Evolutionary conservation across 1,284 basidiomycete genomes (phyloP).

Genomic region (Phlebopus sp.): DNA sequence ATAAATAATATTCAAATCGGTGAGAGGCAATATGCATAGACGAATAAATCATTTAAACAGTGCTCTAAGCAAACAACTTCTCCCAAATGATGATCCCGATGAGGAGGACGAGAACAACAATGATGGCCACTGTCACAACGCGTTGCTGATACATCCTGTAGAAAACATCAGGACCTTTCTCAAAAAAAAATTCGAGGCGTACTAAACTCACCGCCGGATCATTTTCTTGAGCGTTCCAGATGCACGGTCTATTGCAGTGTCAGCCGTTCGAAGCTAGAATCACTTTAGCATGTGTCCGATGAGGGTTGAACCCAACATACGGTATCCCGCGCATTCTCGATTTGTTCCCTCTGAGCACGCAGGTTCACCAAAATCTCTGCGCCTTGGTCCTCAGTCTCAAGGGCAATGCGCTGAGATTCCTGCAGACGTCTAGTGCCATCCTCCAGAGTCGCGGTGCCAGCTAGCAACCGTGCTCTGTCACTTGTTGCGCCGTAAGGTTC

Average conservation of each 20-base stretch:
- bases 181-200: constrained; percentile 1
- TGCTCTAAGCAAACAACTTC: constrained; percentile 49
- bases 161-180: constrained; percentile 24
- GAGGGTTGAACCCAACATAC: constrained; percentile 42
- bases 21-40: constrained; percentile 7
- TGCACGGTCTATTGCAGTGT: constrained; percentile 69
- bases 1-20: constrained; percentile 29
- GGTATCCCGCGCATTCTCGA: constrained; percentile 90
- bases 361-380: constrained; percentile 89
- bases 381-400: constrained; percentile 96
- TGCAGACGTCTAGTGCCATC: constrained; percentile 81
- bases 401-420: constrained; percentile 88
- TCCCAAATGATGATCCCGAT: constrained; percentile 72
- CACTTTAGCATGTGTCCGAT: constrained; percentile 8
- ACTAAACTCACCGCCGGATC: constrained; percentile 61
- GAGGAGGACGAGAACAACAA: constrained; percentile 65
- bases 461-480: constrained; percentile 76
- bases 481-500: constrained; percentile 70
- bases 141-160: constrained; percentile 81
- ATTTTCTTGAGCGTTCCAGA: constrained; percentile 74
- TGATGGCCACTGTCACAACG: constrained; percentile 66
- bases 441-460: constrained; percentile 72
- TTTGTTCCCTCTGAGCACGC: constrained; percentile 89
- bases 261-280: constrained; percentile 63
- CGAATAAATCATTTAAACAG: constrained; percentile 9